Evolutionary conservation across 305 asterid genomes (phyloP), one percentile per base, ranked within the genome.

Genomic region (Fraxinus sp.): DNA sequence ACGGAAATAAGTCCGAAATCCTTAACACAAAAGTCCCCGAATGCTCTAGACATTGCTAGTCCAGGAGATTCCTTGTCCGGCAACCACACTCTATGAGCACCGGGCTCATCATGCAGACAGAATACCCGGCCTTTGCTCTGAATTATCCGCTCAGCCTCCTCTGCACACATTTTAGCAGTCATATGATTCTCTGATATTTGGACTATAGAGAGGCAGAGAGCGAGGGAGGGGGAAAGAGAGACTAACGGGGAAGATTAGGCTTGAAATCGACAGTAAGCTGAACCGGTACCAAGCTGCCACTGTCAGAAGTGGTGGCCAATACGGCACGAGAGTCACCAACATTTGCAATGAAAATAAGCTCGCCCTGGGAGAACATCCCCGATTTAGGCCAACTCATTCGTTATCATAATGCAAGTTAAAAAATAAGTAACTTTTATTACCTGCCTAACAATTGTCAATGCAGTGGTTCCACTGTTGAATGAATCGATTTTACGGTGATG

Each of bases 261-360:
- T 94, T 96, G 94, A 93, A 93, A 87, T 96, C 99, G 14, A 87
- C 62, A 6, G 98, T 94, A 72, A 95, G 98, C 89, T 94, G 98
- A 81, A 94, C 92, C 0, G 98, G 87, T 39, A 84, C 86, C 86
- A 93, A 86, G 86, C 81, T 83, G 33, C 98, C 98, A 33, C 89
- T 78, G 59, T 93, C 93, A 9, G 89, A 85, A 49, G 90, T 86
- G 77, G 98, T 90, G 41, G 93, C 99, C 41, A 95, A 83, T 18
- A 95, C 98, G 62, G 98, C 99, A 28, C 99, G 98, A 0, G 99
- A 95, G 84, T 95, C 99, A 0, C 99, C 99, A 28, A 95, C 98
- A 36, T 95, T 95, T 46, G 99, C 96, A 30, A 94, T 14, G 83
- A 81, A 94, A 44, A 95, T 79, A 64, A 70, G 59, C 36, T 94